Evolutionary conservation across 108 stramenopile genomes (phyloP).

Genomic region (Asterionellopsis glacialis): DNA sequence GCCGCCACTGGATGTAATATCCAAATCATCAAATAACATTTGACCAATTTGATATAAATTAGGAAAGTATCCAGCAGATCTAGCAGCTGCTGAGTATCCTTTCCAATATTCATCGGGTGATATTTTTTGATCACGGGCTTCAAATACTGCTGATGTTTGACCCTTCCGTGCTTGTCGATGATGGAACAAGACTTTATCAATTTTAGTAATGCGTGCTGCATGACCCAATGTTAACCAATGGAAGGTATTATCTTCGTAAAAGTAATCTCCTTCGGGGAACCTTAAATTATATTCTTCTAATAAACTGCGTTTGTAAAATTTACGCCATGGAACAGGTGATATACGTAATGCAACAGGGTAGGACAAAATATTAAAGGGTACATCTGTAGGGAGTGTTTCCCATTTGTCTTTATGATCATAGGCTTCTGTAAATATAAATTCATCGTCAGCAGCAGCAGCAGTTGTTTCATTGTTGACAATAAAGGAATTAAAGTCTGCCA

Average conservation of each 20-base stretch:
- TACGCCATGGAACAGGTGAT: slow-evolving; percentile 7
- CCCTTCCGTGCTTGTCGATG: slow-evolving; percentile 5
- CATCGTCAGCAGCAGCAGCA: too few species aligned
- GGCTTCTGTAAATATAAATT: too few species aligned
- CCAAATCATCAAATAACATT: neutral
- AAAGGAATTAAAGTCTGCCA: slow-evolving; percentile 2
- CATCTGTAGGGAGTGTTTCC: slow-evolving; percentile 1
- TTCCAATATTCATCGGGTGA: neutral
- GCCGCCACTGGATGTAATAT: too few species aligned
- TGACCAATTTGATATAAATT: neutral
- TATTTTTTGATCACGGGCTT: neutral
- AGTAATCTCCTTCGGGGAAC: slow-evolving; percentile 8
- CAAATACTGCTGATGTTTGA: neutral
- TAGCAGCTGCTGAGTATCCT: slow-evolving; percentile 1
- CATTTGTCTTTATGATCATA: too few species aligned
- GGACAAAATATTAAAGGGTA: slow-evolving; percentile 4
- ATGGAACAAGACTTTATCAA: slow-evolving; percentile 2
- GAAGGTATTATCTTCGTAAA: slow-evolving; percentile 7
- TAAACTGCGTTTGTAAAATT: neutral
- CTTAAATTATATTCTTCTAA: neutral
- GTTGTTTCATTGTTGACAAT: too few species aligned
- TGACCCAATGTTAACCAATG: slow-evolving; percentile 4
- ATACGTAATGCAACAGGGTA: neutral
- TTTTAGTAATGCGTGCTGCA: slow-evolving; percentile 8
- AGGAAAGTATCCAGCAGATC: neutral